Base-by-base conservation (phyloP, 164 flowering plant genomes). In the Dillenia turbinata region DNA sequence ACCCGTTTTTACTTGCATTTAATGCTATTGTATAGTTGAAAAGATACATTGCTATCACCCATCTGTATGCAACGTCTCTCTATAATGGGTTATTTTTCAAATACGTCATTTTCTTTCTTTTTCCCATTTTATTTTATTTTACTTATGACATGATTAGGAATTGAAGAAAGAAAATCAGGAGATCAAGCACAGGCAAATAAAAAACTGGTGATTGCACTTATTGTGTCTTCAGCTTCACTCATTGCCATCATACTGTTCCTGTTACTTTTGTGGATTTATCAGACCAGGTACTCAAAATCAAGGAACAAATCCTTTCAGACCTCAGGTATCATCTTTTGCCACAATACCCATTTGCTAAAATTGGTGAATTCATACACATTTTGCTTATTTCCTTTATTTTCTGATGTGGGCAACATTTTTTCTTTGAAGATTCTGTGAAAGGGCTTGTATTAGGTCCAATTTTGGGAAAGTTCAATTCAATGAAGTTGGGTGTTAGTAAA, bases 401-500 rank as follows among this genome's bases (percentile, higher is more conserved):
- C 22, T 52, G 61, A 60, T 44, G 22, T 9, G 58, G 24, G 11
- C 15, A 22, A 56, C 9, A 46, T 33, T 68, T 63, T 52, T 7
- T 14, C 51, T 66, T 52, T 59, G 75, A 68, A 84, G 90, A 80
- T 66, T 72, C 69, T 44, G 78, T 63, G 47, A 85, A 67, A 63
- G 83, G 88, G 64, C 13, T 76, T 14, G 24, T 75, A 12, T 69
- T 85, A 48, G 61, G 73, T 55, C 79, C 85, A 16, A 62, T 80
- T 61, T 44, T 77, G 69, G 73, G 79, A 22, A 80, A 82, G 54
- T 81, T 81, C 52, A 70, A 63, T 65, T 74, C 92, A 14, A 19
- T 76, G 52, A 81, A 50, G 71, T 69, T 73, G 68, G 71, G 50
- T 65, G 67, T 71, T 44, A 83, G 71, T 61, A 87, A 83, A 71